These are phyloP conservation scores for Uronychia binucleata DNA, from an alignment of 73 alveolate species.

Conservation along the genomic window DNA sequence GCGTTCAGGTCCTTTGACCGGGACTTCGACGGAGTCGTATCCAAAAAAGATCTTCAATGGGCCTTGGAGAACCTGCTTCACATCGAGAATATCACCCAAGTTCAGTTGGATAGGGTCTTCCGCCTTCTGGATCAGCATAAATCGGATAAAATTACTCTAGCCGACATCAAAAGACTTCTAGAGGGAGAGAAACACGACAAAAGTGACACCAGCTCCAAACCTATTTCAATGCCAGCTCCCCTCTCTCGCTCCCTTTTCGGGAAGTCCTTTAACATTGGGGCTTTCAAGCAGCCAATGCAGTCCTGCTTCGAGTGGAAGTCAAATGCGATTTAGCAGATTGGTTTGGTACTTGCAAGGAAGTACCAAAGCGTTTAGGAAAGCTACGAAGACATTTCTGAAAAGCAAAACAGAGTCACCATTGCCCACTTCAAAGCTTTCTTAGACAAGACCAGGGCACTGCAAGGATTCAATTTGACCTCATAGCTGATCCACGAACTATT, in stretches of 20 bases:
- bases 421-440: conserved; percentile 66
- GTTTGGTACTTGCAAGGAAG: conserved; percentile 59
- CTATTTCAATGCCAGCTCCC: conserved; percentile 54
- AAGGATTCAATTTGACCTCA: conserved; percentile 80
- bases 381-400: conserved; percentile 66
- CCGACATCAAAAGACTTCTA: conserved; percentile 76
- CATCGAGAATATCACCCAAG: conserved; percentile 53
- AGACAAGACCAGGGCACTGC: conserved; percentile 57
- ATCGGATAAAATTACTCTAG: conserved; percentile 63
- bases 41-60: conserved; percentile 64
- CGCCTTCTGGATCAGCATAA: conserved; percentile 72
- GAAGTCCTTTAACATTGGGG: not conserved
- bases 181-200: conserved; percentile 41
- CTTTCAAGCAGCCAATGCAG: conserved; percentile 30
- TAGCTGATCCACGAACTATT: conserved; percentile 66
- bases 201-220: conserved; percentile 72
- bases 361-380: conserved; percentile 53
- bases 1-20: conserved; percentile 78
- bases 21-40: conserved; percentile 78
- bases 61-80: conserved; percentile 53
- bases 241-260: conserved; percentile 21
- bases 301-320: conserved; percentile 70
- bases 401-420: conserved; percentile 52
- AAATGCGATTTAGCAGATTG: conserved; percentile 70
- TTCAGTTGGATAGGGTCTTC: conserved; percentile 75